phyloP scores from a whole-genome alignment of 305 asterid genomes.

The Fraxinus platypoda region DNA sequence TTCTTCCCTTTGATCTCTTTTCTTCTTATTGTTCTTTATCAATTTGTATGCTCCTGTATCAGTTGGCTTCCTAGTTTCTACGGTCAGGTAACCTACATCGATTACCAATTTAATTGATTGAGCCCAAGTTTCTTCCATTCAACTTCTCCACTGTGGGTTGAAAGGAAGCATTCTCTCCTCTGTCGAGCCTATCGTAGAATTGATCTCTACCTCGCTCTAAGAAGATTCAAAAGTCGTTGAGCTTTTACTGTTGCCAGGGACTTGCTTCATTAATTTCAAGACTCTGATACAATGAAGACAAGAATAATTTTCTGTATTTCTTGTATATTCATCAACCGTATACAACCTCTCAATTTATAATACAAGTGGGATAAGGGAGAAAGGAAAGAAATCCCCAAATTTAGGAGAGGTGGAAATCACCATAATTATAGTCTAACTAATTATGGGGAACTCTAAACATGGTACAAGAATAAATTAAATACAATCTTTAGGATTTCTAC shows the following conservation, averaged over 20 bases:
- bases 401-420: neutral
- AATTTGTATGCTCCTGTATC: neutral
- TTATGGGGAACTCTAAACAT: neutral
- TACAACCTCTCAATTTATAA: neutral
- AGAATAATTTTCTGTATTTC: neutral
- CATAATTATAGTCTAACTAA: neutral
- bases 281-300: neutral
- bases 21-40: neutral
- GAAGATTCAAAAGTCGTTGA: neutral
- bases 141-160: neutral
- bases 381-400: neutral
- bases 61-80: neutral
- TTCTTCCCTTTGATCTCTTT: neutral
- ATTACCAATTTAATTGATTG: neutral
- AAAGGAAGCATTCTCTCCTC: neutral
- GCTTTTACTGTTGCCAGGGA: neutral
- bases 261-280: neutral
- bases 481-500: neutral
- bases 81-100: neutral
- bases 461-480: neutral
- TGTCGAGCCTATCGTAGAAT: neutral
- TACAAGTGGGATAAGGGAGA: neutral
- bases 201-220: neutral
- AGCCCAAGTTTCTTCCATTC: neutral
- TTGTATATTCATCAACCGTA: neutral